A percentile compares a stretch with the other conserved stretches of the same genome.
Evolutionary conservation across 2,329 filamentous ascomycete species (phyloP).

Genomic region (Myriosclerotinia duriaeana): DNA sequence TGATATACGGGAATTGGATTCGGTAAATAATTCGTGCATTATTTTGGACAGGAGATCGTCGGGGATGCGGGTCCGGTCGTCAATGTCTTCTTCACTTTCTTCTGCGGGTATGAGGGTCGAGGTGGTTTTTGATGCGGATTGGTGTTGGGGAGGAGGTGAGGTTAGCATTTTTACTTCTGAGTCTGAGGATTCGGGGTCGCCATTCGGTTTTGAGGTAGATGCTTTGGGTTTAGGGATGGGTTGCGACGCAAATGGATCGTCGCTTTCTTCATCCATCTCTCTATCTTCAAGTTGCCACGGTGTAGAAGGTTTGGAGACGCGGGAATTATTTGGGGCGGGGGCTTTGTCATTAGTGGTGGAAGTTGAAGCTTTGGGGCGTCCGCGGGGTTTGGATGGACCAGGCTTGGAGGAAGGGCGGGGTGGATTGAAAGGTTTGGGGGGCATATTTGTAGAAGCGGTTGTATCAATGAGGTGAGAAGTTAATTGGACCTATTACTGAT

Average conservation of each 20-base stretch:
- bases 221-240: not conserved
- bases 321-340: not conserved
- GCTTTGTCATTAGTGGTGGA: constrained; percentile 17
- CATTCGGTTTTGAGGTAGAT: constrained; percentile 10
- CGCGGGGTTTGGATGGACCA: constrained; percentile 23
- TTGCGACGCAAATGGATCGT: constrained; percentile 10
- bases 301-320: not conserved
- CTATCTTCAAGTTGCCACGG: not conserved
- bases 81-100: constrained; percentile 20
- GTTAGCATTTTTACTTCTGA: constrained; percentile 3
- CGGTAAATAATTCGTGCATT: constrained; percentile 74
- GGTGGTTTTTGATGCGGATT: too few species aligned
- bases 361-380: constrained; percentile 19
- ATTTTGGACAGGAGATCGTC: constrained; percentile 72
- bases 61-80: constrained; percentile 53
- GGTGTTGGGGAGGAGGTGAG: constrained; percentile 1
- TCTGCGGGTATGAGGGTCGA: not conserved
- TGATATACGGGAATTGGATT: constrained; percentile 68
- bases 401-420: constrained; percentile 31
- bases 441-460: constrained; percentile 29
- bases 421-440: constrained; percentile 40
- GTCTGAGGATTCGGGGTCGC: not conserved
- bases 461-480: not conserved
- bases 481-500: not conserved
- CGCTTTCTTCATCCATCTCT: constrained; percentile 3